A percentile compares a stretch with the other conserved stretches of the same genome.
phyloP scores from a whole-genome alignment of 768 basidiomycete species.

The Pisolithus microcarpus region DNA sequence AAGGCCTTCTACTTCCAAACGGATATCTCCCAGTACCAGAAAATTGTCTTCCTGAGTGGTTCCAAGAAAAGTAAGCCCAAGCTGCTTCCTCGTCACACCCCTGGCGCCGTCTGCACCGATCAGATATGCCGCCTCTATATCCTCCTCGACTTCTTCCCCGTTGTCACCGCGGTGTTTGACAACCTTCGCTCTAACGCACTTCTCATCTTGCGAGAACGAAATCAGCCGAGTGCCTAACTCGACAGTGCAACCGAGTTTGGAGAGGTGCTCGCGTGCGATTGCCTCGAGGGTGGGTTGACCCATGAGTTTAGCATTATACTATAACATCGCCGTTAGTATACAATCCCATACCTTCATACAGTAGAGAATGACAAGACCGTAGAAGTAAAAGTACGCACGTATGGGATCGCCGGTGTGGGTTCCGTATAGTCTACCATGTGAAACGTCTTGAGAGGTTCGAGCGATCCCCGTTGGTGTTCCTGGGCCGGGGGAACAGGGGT shows the following conservation, averaged over 20 bases:
- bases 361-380: no score
- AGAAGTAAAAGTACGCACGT: no score
- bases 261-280: not conserved
- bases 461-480: no score
- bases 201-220: no score
- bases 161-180: conserved; percentile 30
- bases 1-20: conserved; percentile 23
- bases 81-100: conserved; percentile 31
- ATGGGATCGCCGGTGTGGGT: no score
- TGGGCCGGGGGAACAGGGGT: conserved; percentile 20
- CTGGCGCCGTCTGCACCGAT: conserved; percentile 38
- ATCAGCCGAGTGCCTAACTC: no score
- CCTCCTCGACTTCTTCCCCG: conserved; percentile 33
- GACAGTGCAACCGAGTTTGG: no score
- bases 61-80: conserved; percentile 37
- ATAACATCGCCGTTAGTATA: not conserved
- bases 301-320: conserved; percentile 11
- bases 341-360: not conserved
- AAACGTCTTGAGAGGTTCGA: conserved; percentile 11
- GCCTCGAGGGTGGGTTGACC: conserved; percentile 28
- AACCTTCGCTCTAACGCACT: conserved; percentile 11
- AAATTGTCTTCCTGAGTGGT: conserved; percentile 26
- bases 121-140: conserved; percentile 25
- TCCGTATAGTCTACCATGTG: not conserved
- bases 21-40: conserved; percentile 32